A percentile compares a stretch with the other conserved stretches of the same genome.
Evolutionary conservation across 805 yeast species (phyloP).

Genomic region (Wickerhamomyces queroliae): DNA sequence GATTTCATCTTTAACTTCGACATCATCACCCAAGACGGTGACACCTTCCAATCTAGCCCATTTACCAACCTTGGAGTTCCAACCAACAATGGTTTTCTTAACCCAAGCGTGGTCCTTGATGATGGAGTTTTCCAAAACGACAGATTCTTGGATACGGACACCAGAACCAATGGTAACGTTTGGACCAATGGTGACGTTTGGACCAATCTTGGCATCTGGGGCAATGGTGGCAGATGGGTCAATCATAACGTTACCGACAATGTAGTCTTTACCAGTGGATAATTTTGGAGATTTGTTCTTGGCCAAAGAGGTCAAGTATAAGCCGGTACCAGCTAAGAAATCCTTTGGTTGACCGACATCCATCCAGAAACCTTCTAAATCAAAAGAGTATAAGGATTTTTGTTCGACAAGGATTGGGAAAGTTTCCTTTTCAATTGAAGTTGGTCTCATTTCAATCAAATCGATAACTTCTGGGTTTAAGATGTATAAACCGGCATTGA

Average conservation of each 20-base stretch:
- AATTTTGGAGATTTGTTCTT: constrained; percentile 72
- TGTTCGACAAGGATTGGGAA: constrained; percentile 94
- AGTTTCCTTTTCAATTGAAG: constrained; percentile 98
- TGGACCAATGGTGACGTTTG: constrained; percentile 97
- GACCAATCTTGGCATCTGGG: constrained; percentile 93
- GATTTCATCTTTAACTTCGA: constrained; percentile 95
- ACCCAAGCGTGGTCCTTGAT: constrained; percentile 98
- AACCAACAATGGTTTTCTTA: constrained; percentile 96
- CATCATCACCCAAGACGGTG: constrained; percentile 98
- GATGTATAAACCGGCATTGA: constrained; percentile 98
- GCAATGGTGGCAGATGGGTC: constrained; percentile 95
- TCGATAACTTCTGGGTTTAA: constrained; percentile 97
- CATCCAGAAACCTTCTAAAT: constrained; percentile 99
- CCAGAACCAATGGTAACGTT: constrained; percentile 95
- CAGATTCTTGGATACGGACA: constrained; percentile 96
- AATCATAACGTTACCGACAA: constrained; percentile 86
- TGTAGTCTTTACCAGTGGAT: constrained; percentile 57
- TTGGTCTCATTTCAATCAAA: constrained; percentile 95
- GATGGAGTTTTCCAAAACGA: constrained; percentile 82
- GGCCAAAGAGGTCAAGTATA: constrained; percentile 82
- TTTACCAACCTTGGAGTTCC: constrained; percentile 97
- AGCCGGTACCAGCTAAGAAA: constrained; percentile 91
- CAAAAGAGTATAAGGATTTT: constrained; percentile 87
- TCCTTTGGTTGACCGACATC: constrained; percentile 99
- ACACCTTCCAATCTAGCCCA: constrained; percentile 99